Base-by-base conservation (phyloP, 1,284 basidiomycete species). In the Cystobasidium sp. region DNA sequence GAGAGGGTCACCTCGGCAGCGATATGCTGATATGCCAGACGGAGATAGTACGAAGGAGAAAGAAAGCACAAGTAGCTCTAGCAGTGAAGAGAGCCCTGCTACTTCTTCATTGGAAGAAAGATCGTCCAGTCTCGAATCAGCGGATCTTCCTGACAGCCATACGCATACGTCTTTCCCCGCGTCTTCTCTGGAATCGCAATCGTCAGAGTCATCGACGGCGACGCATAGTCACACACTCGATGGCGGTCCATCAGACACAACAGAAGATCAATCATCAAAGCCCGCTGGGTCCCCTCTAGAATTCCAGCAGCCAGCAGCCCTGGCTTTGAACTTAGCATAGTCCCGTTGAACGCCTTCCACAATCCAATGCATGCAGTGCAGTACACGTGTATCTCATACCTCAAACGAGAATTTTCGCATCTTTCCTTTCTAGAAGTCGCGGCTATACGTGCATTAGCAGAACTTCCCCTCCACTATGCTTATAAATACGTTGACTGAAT, bases 1-100 rank as follows among this genome's bases (percentile, higher is more conserved):
- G 24, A 49, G 41, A 66, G 70, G 51, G 31, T 73, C 70, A 43
- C 70, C 70, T 55, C 37, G 70, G 16, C 62, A 73, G 37, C 70
- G 62, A 20, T 73, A 41, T 66, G 70, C 47, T 14, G 70, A 73
- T 44, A 41, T 66, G 20, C 70, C 70, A 7, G 51, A 7, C 20
- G 62, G 55, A 39, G 16, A 56, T 18, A n/a, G n/a, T 10, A 68
- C 18, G 66, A 39, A 46, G 31, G 31, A 16, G 16, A 61, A 46
- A 65, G 51, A 20, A 31, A 66, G 12, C 14, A 52, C 3, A 20
- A 66, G 51, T 16, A 49, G 66, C 18, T 51, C 24, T 20, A 67
- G 51, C 24, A 24, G 39, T 3, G n/a, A 47, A 7, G 22, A 22
- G 7, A 10, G 37, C 24, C 18, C 52, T 65, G 5, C 31, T 64